These are phyloP conservation scores for Paraglomus brasilianum DNA, from an alignment of 192 early-diverging fungal genomes.

Conservation along the genomic window DNA sequence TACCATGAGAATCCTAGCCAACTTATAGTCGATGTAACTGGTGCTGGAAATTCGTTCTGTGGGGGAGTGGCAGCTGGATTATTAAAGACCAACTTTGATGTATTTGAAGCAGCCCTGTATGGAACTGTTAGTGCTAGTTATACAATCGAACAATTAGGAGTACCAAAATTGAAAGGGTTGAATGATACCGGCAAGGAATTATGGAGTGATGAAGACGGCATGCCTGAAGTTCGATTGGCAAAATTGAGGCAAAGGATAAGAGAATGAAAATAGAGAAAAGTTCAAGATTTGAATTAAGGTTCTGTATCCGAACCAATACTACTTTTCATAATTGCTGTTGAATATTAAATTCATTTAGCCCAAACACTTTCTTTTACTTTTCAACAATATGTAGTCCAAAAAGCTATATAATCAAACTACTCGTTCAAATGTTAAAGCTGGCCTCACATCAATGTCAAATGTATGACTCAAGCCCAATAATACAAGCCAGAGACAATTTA, in stretches of 20 bases:
- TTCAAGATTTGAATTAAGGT: no score
- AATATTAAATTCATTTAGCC: no score
- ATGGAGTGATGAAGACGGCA: slow-evolving; percentile 30
- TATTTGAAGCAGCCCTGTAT: slow-evolving; percentile 37
- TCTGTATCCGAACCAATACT: no score
- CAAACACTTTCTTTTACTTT: no score
- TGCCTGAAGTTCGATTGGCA: slow-evolving; percentile 3
- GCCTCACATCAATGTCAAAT: no score
- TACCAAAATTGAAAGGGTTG: slow-evolving; percentile 29
- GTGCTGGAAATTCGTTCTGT: slow-evolving; percentile 50
- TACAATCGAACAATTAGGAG: slow-evolving; percentile 44
- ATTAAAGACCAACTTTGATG: slow-evolving; percentile 34
- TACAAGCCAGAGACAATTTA: no score
- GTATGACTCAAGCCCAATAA: no score
- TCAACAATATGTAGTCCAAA: no score
- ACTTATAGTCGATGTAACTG: slow-evolving; percentile 41
- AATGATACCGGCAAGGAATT: slow-evolving; percentile 25
- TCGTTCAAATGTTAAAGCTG: no score
- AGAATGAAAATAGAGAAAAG: neutral
- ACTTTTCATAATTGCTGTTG: no score
- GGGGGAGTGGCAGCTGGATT: slow-evolving; percentile 43
- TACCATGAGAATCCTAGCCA: slow-evolving; percentile 25
- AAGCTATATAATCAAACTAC: no score
- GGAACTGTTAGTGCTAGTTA: slow-evolving; percentile 43
- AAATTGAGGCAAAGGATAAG: slow-evolving; percentile 9